These are phyloP conservation scores for Neofusicoccum umdonicola DNA, from an alignment of 2,329 filamentous ascomycete genomes.

Conservation along the genomic window DNA sequence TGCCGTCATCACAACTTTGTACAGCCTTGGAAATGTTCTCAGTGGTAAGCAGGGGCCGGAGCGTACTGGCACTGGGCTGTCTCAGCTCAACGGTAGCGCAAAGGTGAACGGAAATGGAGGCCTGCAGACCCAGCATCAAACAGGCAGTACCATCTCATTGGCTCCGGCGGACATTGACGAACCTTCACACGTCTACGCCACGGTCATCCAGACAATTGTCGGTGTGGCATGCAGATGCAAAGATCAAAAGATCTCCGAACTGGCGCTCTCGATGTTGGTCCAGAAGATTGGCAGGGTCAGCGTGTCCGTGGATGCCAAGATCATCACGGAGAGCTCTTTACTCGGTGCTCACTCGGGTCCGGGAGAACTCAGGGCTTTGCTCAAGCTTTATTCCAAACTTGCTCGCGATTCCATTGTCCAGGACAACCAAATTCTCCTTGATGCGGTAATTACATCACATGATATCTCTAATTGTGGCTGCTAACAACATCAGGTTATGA, in stretches of 20 bases:
- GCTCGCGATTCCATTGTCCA: conserved; percentile 70
- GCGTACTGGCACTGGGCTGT: conserved; percentile 45
- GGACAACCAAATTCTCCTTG: conserved; percentile 64
- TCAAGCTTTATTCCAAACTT: conserved; percentile 78
- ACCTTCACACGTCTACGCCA: conserved; percentile 71
- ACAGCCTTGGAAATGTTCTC: conserved; percentile 92
- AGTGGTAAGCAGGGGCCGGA: conserved; percentile 65
- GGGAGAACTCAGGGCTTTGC: conserved; percentile 78
- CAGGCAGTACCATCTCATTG: conserved; percentile 77
- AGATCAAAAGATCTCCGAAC: conserved; percentile 87
- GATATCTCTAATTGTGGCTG: background rate
- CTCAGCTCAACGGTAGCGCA: conserved; percentile 47
- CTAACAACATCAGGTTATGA: conserved; percentile 57
- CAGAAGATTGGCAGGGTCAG: conserved; percentile 91
- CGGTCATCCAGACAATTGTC: conserved; percentile 93
- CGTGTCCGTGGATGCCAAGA: conserved; percentile 74
- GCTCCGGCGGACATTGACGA: conserved; percentile 75
- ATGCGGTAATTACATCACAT: conserved; percentile 60
- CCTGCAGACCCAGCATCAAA: conserved; percentile 47
- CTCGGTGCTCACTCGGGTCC: conserved; percentile 75
- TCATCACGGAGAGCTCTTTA: conserved; percentile 77
- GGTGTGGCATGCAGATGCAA: conserved; percentile 78
- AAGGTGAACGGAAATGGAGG: conserved; percentile 35
- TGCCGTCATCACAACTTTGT: conserved; percentile 89
- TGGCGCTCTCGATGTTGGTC: conserved; percentile 93